phyloP scores from a whole-genome alignment of 805 yeast genomes.

The Ogataea sp. region DNA sequence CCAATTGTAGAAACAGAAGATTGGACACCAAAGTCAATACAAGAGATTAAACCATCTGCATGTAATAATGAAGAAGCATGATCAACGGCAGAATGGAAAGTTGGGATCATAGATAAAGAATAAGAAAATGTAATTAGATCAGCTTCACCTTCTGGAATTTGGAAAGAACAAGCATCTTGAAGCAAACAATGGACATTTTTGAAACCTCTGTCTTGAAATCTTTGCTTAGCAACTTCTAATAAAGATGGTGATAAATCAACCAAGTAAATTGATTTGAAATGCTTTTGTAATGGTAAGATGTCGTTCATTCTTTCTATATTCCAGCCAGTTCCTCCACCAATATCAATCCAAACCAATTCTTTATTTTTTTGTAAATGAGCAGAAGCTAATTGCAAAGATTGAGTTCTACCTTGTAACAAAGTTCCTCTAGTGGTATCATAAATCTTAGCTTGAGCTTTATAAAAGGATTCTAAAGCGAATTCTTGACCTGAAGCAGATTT shows the following conservation, averaged over 20 bases:
- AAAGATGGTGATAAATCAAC: constrained; percentile 74
- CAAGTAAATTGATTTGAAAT: constrained; percentile 60
- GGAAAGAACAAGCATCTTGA: constrained; percentile 70
- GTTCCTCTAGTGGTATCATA: constrained; percentile 66
- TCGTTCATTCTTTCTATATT: constrained; percentile 71
- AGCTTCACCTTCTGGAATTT: constrained; percentile 42
- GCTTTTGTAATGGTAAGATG: constrained; percentile 35
- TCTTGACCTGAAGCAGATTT: constrained; percentile 38
- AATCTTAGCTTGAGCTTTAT: constrained; percentile 67
- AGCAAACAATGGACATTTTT: constrained; percentile 58
- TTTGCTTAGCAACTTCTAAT: constrained; percentile 58
- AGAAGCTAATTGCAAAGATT: constrained; percentile 50
- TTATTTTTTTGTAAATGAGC: constrained; percentile 39
- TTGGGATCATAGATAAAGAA: constrained; percentile 79
- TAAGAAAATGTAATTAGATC: constrained; percentile 74
- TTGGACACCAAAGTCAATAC: constrained; percentile 79
- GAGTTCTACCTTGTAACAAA: constrained; percentile 63
- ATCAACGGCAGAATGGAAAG: constrained; percentile 72
- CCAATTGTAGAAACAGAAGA: constrained; percentile 56
- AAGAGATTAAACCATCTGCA: constrained; percentile 54
- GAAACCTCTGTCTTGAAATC: constrained; percentile 43
- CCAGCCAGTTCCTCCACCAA: constrained; percentile 85
- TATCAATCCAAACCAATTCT: constrained; percentile 63
- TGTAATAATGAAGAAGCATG: constrained; percentile 47
- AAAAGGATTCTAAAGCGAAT: constrained; percentile 58